These are phyloP conservation scores for Saccharum officinarum DNA, from an alignment of 176 grass and related monocot species.

Conservation along the genomic window DNA sequence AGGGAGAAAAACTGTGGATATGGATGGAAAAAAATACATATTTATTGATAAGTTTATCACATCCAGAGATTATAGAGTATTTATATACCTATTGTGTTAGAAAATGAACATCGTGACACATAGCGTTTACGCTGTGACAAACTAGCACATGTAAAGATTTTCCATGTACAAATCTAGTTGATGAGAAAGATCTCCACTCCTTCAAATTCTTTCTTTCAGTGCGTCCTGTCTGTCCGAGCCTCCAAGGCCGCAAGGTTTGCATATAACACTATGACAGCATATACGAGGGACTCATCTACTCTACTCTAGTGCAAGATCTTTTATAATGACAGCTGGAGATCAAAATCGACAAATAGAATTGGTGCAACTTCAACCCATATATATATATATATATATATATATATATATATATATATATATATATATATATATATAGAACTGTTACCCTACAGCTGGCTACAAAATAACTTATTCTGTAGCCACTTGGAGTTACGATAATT, in stretches of 20 bases:
- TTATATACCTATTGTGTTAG: background rate
- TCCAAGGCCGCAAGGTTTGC: background rate
- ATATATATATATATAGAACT: no score
- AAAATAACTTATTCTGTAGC: no score
- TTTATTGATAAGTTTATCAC: background rate
- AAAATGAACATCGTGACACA: background rate
- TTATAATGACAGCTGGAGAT: slow-evolving; percentile 28
- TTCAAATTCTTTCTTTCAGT: background rate
- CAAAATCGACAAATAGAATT: slow-evolving; percentile 22
- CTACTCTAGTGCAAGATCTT: background rate
- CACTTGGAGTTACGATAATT: no score
- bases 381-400: no score
- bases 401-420: no score
- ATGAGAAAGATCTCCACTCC: slow-evolving; percentile 7
- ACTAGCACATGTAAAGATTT: background rate
- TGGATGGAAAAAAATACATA: background rate
- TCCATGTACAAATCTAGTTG: background rate
- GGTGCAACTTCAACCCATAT: background rate
- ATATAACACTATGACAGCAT: slow-evolving; percentile 1
- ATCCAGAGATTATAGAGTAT: background rate
- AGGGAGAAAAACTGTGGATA: background rate
- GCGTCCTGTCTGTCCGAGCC: slow-evolving; percentile 7
- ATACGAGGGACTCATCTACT: background rate
- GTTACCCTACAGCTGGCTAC: no score
- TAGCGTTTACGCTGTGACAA: background rate